Evolutionary conservation across 352 stramenopile genomes (phyloP).

Genomic region (Phytopythium vexans): DNA sequence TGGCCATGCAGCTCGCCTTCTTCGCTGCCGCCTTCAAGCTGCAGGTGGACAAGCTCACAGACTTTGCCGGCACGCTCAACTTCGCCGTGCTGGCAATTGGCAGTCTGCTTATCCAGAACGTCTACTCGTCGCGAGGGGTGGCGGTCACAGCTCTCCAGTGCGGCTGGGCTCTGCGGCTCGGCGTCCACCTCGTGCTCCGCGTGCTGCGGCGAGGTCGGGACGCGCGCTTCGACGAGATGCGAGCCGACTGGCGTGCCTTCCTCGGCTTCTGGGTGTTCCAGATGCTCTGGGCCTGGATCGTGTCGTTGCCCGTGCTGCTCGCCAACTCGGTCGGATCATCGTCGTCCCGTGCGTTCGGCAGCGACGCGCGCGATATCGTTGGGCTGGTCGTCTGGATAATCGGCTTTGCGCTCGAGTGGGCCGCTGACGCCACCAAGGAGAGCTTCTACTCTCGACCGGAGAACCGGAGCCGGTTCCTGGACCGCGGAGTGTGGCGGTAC

Average conservation of each 20-base stretch:
- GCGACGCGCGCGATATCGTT: conserved; percentile 30
- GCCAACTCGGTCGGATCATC: conserved; percentile 41
- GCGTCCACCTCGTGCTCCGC: conserved; percentile 56
- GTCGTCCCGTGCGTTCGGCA: conserved; percentile 24
- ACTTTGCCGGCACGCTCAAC: conserved; percentile 59
- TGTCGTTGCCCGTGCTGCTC: conserved; percentile 65
- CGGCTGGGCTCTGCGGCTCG: conserved; percentile 62
- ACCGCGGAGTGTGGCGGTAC: conserved; percentile 77
- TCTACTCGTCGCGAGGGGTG: conserved; percentile 42
- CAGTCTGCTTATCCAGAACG: conserved; percentile 37
- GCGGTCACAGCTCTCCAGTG: conserved; percentile 45
- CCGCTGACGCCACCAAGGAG: conserved; percentile 59
- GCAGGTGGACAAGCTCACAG: conserved; percentile 69
- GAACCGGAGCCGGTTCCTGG: conserved; percentile 56
- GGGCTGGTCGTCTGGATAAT: conserved; percentile 48
- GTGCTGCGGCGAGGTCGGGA: conserved; percentile 73
- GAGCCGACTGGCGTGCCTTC: conserved; percentile 52
- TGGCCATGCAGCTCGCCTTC: conserved; percentile 54
- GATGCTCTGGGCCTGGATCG: conserved; percentile 78
- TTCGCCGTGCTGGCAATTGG: conserved; percentile 53
- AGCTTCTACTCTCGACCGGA: conserved; percentile 43
- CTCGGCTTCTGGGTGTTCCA: conserved; percentile 83
- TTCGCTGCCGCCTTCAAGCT: conserved; percentile 54
- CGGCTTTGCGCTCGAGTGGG: conserved; percentile 54
- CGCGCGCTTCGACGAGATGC: conserved; percentile 77